These are phyloP conservation scores for Amoeboaphelidium protococcarum DNA, from an alignment of 371 early-diverging fungal species.

Conservation along the genomic window DNA sequence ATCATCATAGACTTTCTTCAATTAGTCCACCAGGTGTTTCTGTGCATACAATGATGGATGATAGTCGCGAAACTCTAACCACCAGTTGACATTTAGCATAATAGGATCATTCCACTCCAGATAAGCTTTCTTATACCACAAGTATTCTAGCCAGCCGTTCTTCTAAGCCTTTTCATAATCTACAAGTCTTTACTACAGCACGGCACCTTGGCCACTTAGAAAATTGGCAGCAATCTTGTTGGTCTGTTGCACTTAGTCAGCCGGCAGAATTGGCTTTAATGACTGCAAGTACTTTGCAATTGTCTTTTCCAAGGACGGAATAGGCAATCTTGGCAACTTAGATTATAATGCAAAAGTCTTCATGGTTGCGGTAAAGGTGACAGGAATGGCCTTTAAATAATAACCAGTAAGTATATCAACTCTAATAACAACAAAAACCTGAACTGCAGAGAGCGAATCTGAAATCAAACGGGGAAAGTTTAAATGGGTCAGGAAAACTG, in stretches of 20 bases:
- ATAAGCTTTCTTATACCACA: slow-evolving; percentile 62
- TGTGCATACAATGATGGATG: slow-evolving; percentile 7
- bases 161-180: slow-evolving; percentile 17
- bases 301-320: slow-evolving; percentile 23
- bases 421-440: too few species aligned
- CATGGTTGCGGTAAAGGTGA: too few species aligned
- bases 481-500: too few species aligned
- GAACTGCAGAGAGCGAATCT: too few species aligned
- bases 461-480: too few species aligned
- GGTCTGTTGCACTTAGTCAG: slow-evolving; percentile 13
- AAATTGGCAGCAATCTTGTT: slow-evolving; percentile 15
- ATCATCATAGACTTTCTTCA: slow-evolving; percentile 44
- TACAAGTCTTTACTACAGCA: slow-evolving; percentile 24
- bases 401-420: too few species aligned
- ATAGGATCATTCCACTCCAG: slow-evolving; percentile 63
- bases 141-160: slow-evolving; percentile 62
- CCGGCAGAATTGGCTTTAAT: slow-evolving; percentile 16
- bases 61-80: slow-evolving; percentile 36
- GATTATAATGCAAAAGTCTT: slow-evolving; percentile 8
- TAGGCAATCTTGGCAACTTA: slow-evolving; percentile 22
- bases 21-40: not conserved
- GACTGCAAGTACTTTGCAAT: slow-evolving; percentile 17
- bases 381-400: too few species aligned
- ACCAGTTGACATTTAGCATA: slow-evolving; percentile 74
- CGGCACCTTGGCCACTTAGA: slow-evolving; percentile 16